Percentiles rank a stretch among this genome's conserved stretches.
phyloP scores from a whole-genome alignment of 2,329 filamentous ascomycete genomes.

The Huntiella omanensis region DNA sequence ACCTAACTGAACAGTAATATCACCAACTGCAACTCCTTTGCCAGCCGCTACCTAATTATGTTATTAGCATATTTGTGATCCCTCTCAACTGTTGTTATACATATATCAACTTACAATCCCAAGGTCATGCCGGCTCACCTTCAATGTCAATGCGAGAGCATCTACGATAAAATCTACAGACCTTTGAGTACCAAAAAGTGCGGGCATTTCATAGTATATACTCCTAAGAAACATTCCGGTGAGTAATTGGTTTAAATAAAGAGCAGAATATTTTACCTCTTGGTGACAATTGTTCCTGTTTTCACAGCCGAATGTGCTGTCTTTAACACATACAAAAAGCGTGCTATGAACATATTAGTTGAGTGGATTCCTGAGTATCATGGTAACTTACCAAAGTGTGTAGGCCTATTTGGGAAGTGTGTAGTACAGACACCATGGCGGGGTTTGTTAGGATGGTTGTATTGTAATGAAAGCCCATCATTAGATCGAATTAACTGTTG shows the following conservation, averaged over 20 bases:
- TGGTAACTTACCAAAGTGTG: neutral
- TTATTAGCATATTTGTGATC: neutral
- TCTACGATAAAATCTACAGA: conserved; percentile 57
- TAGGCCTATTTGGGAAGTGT: neutral
- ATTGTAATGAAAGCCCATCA: neutral
- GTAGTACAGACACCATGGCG: neutral
- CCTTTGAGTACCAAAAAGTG: conserved; percentile 49
- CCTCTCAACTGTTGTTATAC: neutral
- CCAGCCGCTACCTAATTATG: conserved; percentile 43
- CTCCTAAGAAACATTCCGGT: conserved; percentile 30
- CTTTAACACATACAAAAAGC: conserved; percentile 38
- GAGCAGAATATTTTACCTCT: conserved; percentile 28
- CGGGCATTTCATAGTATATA: conserved; percentile 60
- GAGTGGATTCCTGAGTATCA: neutral
- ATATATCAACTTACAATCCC: conserved; percentile 39
- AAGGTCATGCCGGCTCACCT: conserved; percentile 41
- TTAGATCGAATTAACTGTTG: neutral
- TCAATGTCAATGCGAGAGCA: conserved; percentile 52
- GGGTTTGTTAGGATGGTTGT: neutral
- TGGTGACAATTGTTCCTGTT: conserved; percentile 36
- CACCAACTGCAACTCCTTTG: conserved; percentile 52
- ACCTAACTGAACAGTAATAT: conserved; percentile 26
- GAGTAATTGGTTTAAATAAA: neutral
- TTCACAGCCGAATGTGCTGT: conserved; percentile 39
- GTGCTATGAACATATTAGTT: conserved; percentile 22